Percentiles rank a stretch among this genome's conserved stretches.
phyloP scores from a whole-genome alignment of 2,329 filamentous ascomycete genomes.

The Colletotrichum sp. region DNA sequence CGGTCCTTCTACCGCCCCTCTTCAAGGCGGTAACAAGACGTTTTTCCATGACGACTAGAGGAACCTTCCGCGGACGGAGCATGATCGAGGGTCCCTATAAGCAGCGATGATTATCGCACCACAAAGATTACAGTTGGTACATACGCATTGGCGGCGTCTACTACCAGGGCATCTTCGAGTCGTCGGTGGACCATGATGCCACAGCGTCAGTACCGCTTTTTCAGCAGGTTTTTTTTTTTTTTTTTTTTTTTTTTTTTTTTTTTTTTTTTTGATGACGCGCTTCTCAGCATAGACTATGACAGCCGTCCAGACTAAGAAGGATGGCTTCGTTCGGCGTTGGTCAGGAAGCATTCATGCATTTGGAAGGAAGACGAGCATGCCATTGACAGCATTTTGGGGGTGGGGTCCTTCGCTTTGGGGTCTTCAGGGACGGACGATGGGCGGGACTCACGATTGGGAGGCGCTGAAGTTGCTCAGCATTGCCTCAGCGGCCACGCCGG shows the following conservation, averaged over 20 bases:
- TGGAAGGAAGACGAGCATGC: slow-evolving; percentile 15
- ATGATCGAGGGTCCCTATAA: background rate
- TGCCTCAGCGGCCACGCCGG: background rate
- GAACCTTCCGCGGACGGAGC: background rate
- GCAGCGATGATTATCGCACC: background rate
- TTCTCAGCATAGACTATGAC: background rate
- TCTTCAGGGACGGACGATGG: background rate
- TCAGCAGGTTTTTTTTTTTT: background rate
- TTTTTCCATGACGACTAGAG: slow-evolving; percentile 56
- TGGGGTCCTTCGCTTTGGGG: background rate
- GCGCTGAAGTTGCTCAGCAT: background rate
- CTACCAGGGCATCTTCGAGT: background rate
- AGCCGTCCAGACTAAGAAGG: background rate
- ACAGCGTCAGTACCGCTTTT: background rate
- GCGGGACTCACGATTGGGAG: background rate
- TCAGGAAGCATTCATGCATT: slow-evolving; percentile 21
- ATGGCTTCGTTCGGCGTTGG: slow-evolving; percentile 16
- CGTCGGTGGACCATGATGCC: background rate
- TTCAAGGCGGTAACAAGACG: slow-evolving; percentile 49
- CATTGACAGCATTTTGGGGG: slow-evolving; percentile 14
- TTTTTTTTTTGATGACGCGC: background rate
- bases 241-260: background rate
- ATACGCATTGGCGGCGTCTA: background rate
- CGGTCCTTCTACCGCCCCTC: slow-evolving; percentile 59
- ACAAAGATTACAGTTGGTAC: background rate